phyloP scores from a whole-genome alignment of 129 eudicot species.

The Flaveria ramosissima region DNA sequence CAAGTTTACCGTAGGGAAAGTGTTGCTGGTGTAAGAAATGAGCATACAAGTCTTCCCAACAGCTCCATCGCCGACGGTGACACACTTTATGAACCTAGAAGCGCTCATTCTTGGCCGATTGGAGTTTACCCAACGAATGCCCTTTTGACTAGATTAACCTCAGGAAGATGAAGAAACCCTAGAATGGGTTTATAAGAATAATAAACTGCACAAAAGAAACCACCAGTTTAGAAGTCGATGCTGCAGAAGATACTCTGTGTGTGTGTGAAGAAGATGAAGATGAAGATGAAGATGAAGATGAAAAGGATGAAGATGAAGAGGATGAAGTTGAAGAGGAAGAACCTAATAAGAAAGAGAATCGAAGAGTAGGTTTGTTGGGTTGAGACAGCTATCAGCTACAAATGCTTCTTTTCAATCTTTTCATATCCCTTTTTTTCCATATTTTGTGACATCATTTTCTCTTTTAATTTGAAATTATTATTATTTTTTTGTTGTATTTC shows the following conservation, averaged over 20 bases:
- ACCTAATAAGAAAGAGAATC: background rate
- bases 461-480: background rate
- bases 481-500: background rate
- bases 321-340: background rate
- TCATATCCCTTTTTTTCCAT: background rate
- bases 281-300: too few relatives aligned
- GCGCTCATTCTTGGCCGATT: constrained; percentile 53
- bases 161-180: constrained; percentile 29
- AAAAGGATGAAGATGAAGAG: too few relatives aligned
- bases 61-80: constrained; percentile 91
- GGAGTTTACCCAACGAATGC: too few relatives aligned
- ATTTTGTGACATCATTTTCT: background rate
- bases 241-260: background rate
- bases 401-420: background rate
- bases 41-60: constrained; percentile 95
- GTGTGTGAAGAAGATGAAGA: background rate
- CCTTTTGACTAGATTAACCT: background rate
- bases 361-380: constrained; percentile 17
- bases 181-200: background rate
- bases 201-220: constrained; percentile 13
- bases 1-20: constrained; percentile 71
- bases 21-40: constrained; percentile 93
- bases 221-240: background rate
- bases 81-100: constrained; percentile 86
- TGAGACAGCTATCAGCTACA: constrained; percentile 12